Base-by-base conservation (phyloP, 495 filamentous ascomycete genomes). In the Lasiosphaeriaceae sp. region DNA sequence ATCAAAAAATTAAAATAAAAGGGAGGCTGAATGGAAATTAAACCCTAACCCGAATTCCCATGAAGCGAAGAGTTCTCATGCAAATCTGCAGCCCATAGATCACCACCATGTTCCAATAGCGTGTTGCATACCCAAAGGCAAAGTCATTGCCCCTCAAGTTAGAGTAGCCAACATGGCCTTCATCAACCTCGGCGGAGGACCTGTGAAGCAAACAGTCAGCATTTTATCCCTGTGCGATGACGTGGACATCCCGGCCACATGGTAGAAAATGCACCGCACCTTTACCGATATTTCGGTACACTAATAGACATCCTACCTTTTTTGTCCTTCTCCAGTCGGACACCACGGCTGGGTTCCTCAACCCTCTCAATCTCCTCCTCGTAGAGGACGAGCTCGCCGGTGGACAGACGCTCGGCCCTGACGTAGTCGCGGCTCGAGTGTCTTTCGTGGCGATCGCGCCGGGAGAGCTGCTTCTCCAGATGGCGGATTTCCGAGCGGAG, bases 241-340 rank as follows among this genome's bases (percentile, higher is more conserved):
- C 20, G 20, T 47, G 19, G 20, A 14, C 14, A 19, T 47, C 19
- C 45, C 45, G 11, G 17, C n/a, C 17, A n/a, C n/a, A 20, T 41
- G 14, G 1, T 41, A 49, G 17, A 47, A n/a, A 60, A 61, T 16
- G 23, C 47, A 41, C 19, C 71, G 58, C 71, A 71, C 69, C 66
- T 70, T 77, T 70, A 69, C 66, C 72, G 72, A 74, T 77, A 68
- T 70, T 74, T 81, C 71, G 83, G 80, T 73, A 83, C 70, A 71
- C 75, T 78, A 72, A 88, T 80, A 73, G 78, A 81, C 79, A 89
- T 78, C 86, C 80, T 91, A 95, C 92, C 89, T 87, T 82, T 90
- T 73, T 85, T 85, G 68, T 96, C 89, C 77, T 85, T 88, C 74
- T 88, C 86, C 60, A 94, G 76, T 63, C 90, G 81, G 20, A 87